phyloP scores from a whole-genome alignment of 2,329 filamentous ascomycete species.

The Aspergillus costaricaensis region DNA sequence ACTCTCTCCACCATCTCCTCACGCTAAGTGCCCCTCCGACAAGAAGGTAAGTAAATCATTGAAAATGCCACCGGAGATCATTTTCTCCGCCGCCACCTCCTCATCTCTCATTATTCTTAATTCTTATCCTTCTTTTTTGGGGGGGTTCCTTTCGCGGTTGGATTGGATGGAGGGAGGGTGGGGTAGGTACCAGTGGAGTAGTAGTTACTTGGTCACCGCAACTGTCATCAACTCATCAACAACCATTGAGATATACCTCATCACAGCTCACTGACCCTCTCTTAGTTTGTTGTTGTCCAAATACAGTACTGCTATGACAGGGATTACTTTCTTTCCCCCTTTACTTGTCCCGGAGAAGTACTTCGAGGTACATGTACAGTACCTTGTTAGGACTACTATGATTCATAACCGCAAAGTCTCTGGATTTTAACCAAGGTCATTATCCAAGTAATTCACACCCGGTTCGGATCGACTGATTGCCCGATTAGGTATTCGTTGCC shows the following conservation, averaged over 20 bases:
- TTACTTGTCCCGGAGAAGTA: too few species aligned
- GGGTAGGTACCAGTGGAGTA: too few species aligned
- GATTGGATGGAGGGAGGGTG: constrained; percentile 9
- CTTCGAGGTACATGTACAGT: too few species aligned
- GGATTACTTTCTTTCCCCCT: too few species aligned
- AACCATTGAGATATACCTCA: background rate
- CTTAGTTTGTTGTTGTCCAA: background rate
- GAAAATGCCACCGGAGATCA: background rate
- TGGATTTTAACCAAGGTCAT: background rate
- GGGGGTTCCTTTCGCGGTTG: too few species aligned
- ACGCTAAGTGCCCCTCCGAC: constrained; percentile 3
- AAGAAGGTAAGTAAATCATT: too few species aligned
- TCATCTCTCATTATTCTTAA: background rate
- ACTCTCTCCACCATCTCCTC: background rate
- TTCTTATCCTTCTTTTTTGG: background rate
- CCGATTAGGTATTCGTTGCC: background rate
- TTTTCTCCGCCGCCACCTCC: constrained; percentile 8
- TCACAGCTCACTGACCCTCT: background rate
- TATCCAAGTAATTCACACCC: background rate
- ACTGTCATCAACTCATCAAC: constrained; percentile 4
- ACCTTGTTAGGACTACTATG: too few species aligned
- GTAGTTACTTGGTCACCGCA: constrained; percentile 8
- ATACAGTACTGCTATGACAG: background rate
- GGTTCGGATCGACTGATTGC: constrained; percentile 1
- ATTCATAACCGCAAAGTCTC: background rate